Evolutionary conservation across 345 rosid genomes (phyloP).

Genomic region (Crucihimalaya himalaica): DNA sequence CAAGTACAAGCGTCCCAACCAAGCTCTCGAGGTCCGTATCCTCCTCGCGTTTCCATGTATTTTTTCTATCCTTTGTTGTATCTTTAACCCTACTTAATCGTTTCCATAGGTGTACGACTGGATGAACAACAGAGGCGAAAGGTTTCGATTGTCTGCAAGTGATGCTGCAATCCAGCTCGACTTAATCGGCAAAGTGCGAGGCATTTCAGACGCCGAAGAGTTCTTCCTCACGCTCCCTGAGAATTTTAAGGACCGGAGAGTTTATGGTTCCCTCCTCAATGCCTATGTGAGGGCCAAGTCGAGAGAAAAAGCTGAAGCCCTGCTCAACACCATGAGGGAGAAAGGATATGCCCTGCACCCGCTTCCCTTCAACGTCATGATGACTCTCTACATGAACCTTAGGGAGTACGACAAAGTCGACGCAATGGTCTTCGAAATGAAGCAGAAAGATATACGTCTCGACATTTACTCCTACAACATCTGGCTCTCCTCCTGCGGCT

Average conservation of each 20-base stretch:
- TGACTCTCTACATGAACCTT: slow-evolving; percentile 93
- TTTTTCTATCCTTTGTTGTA: background rate
- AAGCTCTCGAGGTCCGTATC: slow-evolving; percentile 76
- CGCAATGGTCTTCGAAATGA: slow-evolving; percentile 71
- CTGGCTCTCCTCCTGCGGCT: slow-evolving; percentile 85
- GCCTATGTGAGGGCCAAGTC: slow-evolving; percentile 62
- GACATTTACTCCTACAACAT: slow-evolving; percentile 91
- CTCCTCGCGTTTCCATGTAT: background rate
- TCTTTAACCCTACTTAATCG: background rate
- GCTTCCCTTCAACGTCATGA: slow-evolving; percentile 92
- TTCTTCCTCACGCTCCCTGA: slow-evolving; percentile 62
- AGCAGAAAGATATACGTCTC: slow-evolving; percentile 61
- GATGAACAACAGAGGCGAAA: slow-evolving; percentile 79
- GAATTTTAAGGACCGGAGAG: slow-evolving; percentile 71
- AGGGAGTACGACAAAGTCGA: slow-evolving; percentile 76
- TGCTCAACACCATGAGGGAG: slow-evolving; percentile 65
- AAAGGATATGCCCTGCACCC: slow-evolving; percentile 63
- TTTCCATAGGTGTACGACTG: slow-evolving; percentile 70
- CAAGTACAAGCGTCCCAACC: slow-evolving; percentile 67
- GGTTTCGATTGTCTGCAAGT: slow-evolving; percentile 69
- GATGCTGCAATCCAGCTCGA: slow-evolving; percentile 96
- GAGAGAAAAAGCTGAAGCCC: slow-evolving; percentile 71
- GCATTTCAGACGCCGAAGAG: slow-evolving; percentile 68
- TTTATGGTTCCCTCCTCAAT: slow-evolving; percentile 82
- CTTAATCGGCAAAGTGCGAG: slow-evolving; percentile 79